phyloP scores from a whole-genome alignment of 768 basidiomycete species.

The Floccularia luteovirens region DNA sequence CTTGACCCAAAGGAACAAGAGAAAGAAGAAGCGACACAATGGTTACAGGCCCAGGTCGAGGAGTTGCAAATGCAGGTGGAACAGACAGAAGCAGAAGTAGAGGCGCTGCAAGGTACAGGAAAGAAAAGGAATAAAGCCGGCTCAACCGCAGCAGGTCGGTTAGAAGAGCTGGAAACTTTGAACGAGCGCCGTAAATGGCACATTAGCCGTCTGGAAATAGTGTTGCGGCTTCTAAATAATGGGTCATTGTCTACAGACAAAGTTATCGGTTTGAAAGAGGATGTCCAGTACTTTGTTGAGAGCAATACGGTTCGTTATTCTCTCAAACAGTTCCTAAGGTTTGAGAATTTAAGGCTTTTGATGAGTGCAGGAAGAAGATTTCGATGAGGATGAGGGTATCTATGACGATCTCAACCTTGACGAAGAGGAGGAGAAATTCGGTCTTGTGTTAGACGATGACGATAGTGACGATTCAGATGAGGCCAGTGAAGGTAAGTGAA shows the following conservation, averaged over 20 bases:
- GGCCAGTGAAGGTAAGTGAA: conserved; percentile 57
- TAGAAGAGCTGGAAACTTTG: conserved; percentile 77
- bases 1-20: conserved; percentile 97
- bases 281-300: conserved; percentile 94
- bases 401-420: conserved; percentile 97
- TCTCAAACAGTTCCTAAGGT: conserved; percentile 4
- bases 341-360: conserved; percentile 12
- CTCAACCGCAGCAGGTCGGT: conserved; percentile 55
- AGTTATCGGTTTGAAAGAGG: conserved; percentile 80
- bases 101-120: conserved; percentile 68
- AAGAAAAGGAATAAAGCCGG: conserved; percentile 83
- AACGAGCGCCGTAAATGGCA: conserved; percentile 98
- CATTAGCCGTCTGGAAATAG: conserved; percentile 84
- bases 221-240: conserved; percentile 89
- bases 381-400: conserved; percentile 94
- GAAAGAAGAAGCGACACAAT: conserved; percentile 82
- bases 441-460: conserved; percentile 67
- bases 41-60: conserved; percentile 87
- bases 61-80: conserved; percentile 92
- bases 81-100: conserved; percentile 90
- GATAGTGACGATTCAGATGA: conserved; percentile 74
- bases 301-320: conserved; percentile 75
- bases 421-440: conserved; percentile 94
- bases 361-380: conserved; percentile 78
- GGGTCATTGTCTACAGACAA: conserved; percentile 80